phyloP scores from a whole-genome alignment of 371 early-diverging fungal species.

The Mucor plumbeus region DNA sequence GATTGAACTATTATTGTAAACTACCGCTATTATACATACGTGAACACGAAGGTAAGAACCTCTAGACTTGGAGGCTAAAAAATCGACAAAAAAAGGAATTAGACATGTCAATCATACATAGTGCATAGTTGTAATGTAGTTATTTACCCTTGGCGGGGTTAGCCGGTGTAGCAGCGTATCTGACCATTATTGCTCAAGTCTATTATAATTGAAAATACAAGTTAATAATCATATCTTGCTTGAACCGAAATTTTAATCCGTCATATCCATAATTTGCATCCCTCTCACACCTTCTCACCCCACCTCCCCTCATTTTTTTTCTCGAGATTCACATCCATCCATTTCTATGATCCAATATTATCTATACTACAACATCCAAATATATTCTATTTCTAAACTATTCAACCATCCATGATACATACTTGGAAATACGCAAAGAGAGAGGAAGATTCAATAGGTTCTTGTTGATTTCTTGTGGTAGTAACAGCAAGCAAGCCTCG shows the following conservation, averaged over 20 bases:
- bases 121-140: not conserved
- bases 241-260: not conserved
- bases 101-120: constrained; percentile 1
- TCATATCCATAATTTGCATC: not conserved
- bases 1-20: not conserved
- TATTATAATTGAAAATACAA: not conserved
- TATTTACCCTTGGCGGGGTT: constrained; percentile 58
- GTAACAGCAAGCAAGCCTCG: constrained; percentile 13
- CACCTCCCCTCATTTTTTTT: not conserved
- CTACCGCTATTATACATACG: constrained; percentile 15
- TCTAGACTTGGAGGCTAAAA: constrained; percentile 43
- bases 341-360: not conserved
- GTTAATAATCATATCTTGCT: not conserved
- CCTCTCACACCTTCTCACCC: not conserved
- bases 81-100: not conserved
- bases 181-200: constrained; percentile 56
- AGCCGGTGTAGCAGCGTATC: constrained; percentile 65
- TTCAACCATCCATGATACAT: constrained; percentile 14
- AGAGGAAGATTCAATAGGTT: constrained; percentile 29
- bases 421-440: constrained; percentile 34
- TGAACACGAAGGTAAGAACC: constrained; percentile 51
- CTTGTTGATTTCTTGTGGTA: constrained; percentile 11
- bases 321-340: constrained; percentile 16
- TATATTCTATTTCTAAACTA: not conserved
- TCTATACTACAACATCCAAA: not conserved